Evolutionary conservation across 164 flowering plant species (phyloP), one percentile per base, ranked within the genome.

Genomic region (Vitis labrusca): DNA sequence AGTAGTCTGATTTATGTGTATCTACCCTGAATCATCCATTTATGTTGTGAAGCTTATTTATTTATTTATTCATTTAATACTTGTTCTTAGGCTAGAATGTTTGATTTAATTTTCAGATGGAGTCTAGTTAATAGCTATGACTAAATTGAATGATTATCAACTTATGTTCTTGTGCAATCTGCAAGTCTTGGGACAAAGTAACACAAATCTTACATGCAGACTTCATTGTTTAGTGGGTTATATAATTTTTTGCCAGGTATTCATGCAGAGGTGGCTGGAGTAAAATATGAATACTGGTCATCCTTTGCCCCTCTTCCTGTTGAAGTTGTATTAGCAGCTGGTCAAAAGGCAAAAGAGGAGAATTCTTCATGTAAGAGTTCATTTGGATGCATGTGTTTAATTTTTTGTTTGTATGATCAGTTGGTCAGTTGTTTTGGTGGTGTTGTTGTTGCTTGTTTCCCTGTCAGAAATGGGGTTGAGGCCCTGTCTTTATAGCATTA

Each of bases 281-380:
- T 73, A 37, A 93, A 80, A 71, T 68, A 79, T 75, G 91, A 93
- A 68, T 84, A 85, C 73, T 95, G 99, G 99, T 93, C 98, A 71
- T 82, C 98, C 27, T 81, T 90, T 67, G 94, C 92, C 44, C 91
- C 97, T 59, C 86, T 78, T 72, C 92, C 99, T 48, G 71, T 80
- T 77, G 97, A 91, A 79, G 83, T 89, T 77, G 95, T 95, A 56
- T 71, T 89, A 71, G 80, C 88, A 69, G 93, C 97, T 51, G 99
- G 96, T 63, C 88, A 86, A 79, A 90, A 76, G 68, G 97, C 98
- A 67, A 91, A 80, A 71, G 91, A 88, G 55, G 98, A 85, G 60
- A 73, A 59, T 29, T 73, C 69, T 23, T 48, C 63, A 65, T 81
- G 97, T 88, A 74, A 76, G 73, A 54, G 23, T 66, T 64, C 13